phyloP scores from a whole-genome alignment of 352 stramenopile genomes.

The Globisporangium spiculum region DNA sequence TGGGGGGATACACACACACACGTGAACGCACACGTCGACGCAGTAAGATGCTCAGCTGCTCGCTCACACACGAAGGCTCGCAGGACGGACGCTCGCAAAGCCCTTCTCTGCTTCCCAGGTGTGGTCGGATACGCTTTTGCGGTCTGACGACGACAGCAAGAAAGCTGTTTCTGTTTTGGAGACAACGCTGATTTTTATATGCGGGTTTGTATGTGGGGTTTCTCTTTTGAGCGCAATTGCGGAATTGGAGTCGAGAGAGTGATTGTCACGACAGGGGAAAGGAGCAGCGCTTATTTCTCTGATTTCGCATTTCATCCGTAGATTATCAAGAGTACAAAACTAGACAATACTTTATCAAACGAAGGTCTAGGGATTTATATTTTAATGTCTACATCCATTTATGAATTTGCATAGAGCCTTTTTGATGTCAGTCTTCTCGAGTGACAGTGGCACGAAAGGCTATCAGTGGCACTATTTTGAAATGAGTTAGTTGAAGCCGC shows the following conservation, averaged over 20 bases:
- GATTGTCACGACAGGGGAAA: not conserved
- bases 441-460: not conserved
- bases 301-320: not conserved
- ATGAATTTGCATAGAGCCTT: not conserved
- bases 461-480: not conserved
- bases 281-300: not conserved
- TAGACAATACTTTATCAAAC: not conserved
- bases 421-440: not conserved
- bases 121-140: not conserved
- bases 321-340: not conserved
- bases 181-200: not conserved
- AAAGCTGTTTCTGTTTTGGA: not conserved
- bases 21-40: not conserved
- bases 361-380: not conserved
- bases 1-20: not conserved
- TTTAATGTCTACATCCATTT: not conserved
- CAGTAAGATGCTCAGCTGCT: not conserved
- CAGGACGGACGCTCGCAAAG: not conserved
- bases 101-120: not conserved
- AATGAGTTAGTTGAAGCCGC: not conserved
- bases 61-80: not conserved
- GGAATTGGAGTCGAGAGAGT: not conserved
- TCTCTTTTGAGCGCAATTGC: not conserved
- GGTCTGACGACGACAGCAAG: not conserved
- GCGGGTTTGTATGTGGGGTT: not conserved